phyloP scores from a whole-genome alignment of 1,284 basidiomycete genomes.

The Phellinidium pouzarii region DNA sequence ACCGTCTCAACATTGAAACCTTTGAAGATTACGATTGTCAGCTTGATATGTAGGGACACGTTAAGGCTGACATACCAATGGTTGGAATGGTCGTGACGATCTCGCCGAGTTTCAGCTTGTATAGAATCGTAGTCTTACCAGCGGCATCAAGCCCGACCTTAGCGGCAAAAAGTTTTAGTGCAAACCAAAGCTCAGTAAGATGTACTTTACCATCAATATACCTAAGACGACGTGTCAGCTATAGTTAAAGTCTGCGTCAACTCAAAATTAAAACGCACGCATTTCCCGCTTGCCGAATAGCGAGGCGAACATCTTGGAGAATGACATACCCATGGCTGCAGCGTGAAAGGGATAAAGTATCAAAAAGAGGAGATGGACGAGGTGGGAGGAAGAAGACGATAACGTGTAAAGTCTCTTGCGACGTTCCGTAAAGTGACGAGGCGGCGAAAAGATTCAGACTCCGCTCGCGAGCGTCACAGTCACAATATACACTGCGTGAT shows the following conservation, averaged over 20 bases:
- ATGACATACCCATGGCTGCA: conserved; percentile 72
- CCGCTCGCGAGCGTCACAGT: conserved; percentile 8
- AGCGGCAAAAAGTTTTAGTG: background rate
- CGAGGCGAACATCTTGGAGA: conserved; percentile 76
- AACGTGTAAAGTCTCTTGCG: conserved; percentile 12
- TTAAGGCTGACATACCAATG: conserved; percentile 64
- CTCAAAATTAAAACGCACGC: conserved; percentile 60
- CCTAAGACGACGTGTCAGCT: conserved; percentile 34
- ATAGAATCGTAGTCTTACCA: conserved; percentile 97
- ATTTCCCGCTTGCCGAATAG: conserved; percentile 99
- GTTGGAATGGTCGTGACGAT: conserved; percentile 99
- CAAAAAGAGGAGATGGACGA: conserved; percentile 10
- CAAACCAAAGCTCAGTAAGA: conserved; percentile 16
- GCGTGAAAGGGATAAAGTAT: conserved; percentile 6
- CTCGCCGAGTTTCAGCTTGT: conserved; percentile 98
- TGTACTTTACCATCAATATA: conserved; percentile 64
- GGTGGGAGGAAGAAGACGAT: conserved; percentile 8
- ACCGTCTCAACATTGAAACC: conserved; percentile 98
- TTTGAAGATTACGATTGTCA: conserved; percentile 27
- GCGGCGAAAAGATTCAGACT: conserved; percentile 16
- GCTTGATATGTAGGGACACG: background rate
- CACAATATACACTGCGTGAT: background rate
- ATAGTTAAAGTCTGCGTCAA: background rate
- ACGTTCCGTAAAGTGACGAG: conserved; percentile 7
- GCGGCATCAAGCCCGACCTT: conserved; percentile 95